Base-by-base conservation (phyloP, 2,329 filamentous ascomycete species). In the Pseudocercospora fijiensis region DNA sequence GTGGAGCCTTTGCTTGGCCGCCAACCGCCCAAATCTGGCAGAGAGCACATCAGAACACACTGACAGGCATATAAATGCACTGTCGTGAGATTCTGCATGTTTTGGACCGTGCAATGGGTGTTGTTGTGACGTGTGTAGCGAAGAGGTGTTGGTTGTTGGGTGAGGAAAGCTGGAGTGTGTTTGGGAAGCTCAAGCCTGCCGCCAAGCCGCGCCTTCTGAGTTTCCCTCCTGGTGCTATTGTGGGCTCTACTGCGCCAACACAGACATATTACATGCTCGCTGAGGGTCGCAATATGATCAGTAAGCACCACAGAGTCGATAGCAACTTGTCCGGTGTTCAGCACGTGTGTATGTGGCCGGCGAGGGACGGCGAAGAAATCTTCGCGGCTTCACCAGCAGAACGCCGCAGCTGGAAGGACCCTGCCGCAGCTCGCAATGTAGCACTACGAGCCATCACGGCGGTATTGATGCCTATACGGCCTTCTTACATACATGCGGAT, bases 181-280 rank as follows among this genome's bases (percentile, higher is more conserved):
- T 56, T 37, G 33, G 45, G 41, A 61, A 58, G 41, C 63, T 56
- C 58, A 41, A 62, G 33, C 52, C 57, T 28, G 58, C 30, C 63
- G 63, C 63, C 58, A 56, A 58, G 28, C 57, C 55, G 30, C 24
- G 47, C 55, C 28, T 57, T 47, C 27, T 45, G 57, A 45, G 13
- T 11, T 11, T 20, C 22, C 57, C 37, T 43, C n/a, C 8, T 10
- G 57, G 22, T 49, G 57, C 57, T 47, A 28, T 47, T 58, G 37
- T 37, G 57, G 57, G n/a, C 24, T n/a, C 41, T 16, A 28, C 57
- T 49, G 27, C 22, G 9, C 20, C 43, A 10, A 8, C 47, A 47
- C 57, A 27, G 16, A 1, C 57, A 6, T 24, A 16, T 22, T 0
- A 58, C 26, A 49, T 18, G 0, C n/a, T 47, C 20, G 37, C 57